Evolutionary conservation across 2,329 filamentous ascomycete species (phyloP), one percentile per base, ranked within the genome.

Genomic region (Pseudovirgaria hyperparasitica): DNA sequence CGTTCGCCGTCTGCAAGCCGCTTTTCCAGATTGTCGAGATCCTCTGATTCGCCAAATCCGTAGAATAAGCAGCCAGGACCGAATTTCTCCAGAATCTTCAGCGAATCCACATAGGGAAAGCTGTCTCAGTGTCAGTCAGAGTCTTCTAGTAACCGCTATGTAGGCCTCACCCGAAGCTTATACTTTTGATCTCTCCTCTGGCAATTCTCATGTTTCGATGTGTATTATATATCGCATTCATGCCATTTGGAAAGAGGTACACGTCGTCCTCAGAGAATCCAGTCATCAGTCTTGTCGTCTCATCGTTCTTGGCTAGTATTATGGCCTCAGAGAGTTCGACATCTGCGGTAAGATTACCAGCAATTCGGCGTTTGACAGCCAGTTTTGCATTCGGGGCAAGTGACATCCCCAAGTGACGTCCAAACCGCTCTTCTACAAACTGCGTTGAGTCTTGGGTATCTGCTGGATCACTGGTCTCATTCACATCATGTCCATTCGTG

Each of bases 91-190:
- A 96, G 62, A 26, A 94, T 82, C 52, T 98, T 98, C 29, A 96
- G 67, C 0, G 90, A 94, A 54, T 98, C 90, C 27, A 94, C 82
- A 42, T 98, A 98, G 0, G 90, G 85, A 42, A 98, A 98, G n/a
- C 54, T 55, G 22, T 7, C 9, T 5, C 10, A 9, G 6, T 38
- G 39, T 35, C 29, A 25, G 10, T 11, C 7, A 7, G 13, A 10
- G n/a, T 5, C 26, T 13, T n/a, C 14, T 2, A 17, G 12, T 14
- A 7, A 9, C 10, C n/a, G 12, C 29, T 9, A n/a, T 14, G 4
- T 14, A 5, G 19, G n/a, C 22, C 45, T 27, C 42, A 59, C 53
- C 90, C 90, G 45, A 84, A 94, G 45, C 79, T 86, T 46, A 98
- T 74, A 51, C 84, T 92, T 54, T 82, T 80, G 33, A 70, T 48